Base-by-base conservation (phyloP, 768 basidiomycete species). In the Cubamyces lactineus region DNA sequence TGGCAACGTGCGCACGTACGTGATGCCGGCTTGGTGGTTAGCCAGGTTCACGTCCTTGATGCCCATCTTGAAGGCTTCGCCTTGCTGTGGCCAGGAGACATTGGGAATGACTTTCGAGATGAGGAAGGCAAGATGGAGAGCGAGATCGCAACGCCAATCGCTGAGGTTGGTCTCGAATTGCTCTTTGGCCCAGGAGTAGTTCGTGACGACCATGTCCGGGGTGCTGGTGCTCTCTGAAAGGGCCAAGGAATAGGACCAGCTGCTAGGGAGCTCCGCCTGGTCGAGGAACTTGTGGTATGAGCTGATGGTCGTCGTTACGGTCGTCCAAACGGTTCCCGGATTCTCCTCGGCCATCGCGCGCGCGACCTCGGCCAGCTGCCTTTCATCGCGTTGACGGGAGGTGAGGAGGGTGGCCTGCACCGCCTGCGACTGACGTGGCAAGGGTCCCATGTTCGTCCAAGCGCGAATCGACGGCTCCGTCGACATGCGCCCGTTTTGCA, bases 121-220 rank as follows among this genome's bases (percentile, higher is more conserved):
- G 13, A 51, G 34, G 34, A 34, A 51, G 13, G 50, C 50, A 17
- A 51, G 50, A 30, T 51, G 50, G 3, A 51, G 30, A 12, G 50
- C 50, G 50, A 51, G 50, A 39, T 51, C 50, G 34, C 28, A 34
- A 21, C 50, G 50, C 50, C 50, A 51, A 30, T 51, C 50, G 28
- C 17, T 30, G 17, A 51, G 9, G 30, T 51, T 51, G 50, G 34
- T 11, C 24, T 34, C 38, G 23, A 51, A 51, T n/a, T 51, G 50
- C 6, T 34, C 50, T 16, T 12, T 11, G 13, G 50, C 50, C 50
- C 50, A 51, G 13, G 19, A 15, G 50, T 51, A 51, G 50, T 17
- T 38, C 24, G n/a, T 24, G 28, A 12, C 6, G 16, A 28, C 26
- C 6, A 51, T 38, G 21, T 17, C 30, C 17, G 34, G 30, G 21